Percentiles rank a stretch among this genome's conserved stretches.
phyloP scores from a whole-genome alignment of 352 stramenopile genomes.

The Phytophthora pinifolia region DNA sequence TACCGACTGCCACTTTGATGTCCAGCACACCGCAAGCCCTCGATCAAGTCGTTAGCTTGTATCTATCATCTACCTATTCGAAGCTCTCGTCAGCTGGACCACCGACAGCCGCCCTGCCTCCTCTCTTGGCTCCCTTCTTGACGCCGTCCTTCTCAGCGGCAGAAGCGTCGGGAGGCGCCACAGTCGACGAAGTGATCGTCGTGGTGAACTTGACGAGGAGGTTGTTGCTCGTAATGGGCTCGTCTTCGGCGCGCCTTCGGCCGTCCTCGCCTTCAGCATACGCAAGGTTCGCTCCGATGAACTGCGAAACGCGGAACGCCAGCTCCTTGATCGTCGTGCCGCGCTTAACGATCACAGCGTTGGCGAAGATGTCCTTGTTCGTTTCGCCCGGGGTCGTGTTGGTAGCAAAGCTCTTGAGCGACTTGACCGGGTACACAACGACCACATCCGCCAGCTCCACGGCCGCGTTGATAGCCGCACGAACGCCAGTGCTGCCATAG shows the following conservation, averaged over 20 bases:
- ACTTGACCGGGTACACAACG: slow-evolving; percentile 86
- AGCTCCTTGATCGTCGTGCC: slow-evolving; percentile 82
- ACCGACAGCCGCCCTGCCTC: slow-evolving; percentile 23
- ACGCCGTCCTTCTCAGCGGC: slow-evolving; percentile 26
- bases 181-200: slow-evolving; percentile 41
- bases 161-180: slow-evolving; percentile 3
- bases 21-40: no score
- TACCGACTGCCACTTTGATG: no score
- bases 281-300: slow-evolving; percentile 72
- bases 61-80: slow-evolving; percentile 5
- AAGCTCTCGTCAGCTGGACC: slow-evolving; percentile 26
- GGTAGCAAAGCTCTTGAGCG: slow-evolving; percentile 83
- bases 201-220: slow-evolving; percentile 83
- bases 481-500: slow-evolving; percentile 85
- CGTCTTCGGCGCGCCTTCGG: slow-evolving; percentile 69
- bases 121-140: slow-evolving; percentile 40
- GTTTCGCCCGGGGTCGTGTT: slow-evolving; percentile 40
- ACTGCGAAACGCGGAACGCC: slow-evolving; percentile 63
- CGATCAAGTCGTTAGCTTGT: no score
- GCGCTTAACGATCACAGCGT: slow-evolving; percentile 73
- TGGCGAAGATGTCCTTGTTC: slow-evolving; percentile 72
- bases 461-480: slow-evolving; percentile 83
- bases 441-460: slow-evolving; percentile 83
- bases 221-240: slow-evolving; percentile 56
- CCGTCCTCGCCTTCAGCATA: slow-evolving; percentile 85